Evolutionary conservation across 2,329 filamentous ascomycete species (phyloP), one percentile per base, ranked within the genome.

Genomic region (Neopestalotiopsis sp.): DNA sequence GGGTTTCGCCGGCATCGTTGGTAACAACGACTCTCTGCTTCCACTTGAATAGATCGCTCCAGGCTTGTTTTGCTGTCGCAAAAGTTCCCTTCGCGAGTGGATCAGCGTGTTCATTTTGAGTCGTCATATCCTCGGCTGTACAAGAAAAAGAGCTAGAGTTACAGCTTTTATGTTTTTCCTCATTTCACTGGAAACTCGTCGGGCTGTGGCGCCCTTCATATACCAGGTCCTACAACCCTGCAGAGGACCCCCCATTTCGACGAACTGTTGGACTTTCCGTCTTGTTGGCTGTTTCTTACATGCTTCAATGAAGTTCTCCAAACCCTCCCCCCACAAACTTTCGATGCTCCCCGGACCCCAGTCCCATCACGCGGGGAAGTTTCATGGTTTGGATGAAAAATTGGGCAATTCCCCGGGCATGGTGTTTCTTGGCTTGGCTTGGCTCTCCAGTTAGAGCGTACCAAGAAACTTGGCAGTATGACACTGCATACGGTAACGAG

Each of bases 11-110:
- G 74, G 86, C 83, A 38, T 89, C 86, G 72, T 91, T 92, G 67
- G 82, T 87, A 68, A 92, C 84, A 53, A 91, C 87, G 12, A 93
- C 89, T 69, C 92, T 87, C 81, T 94, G 90, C 79, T 92, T 90
- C 91, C 91, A 94, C 74, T 84, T 86, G 83, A 93, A 92, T 70
- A 93, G 86, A 74, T 93, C 91, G 12, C 79, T 78, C 73, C 87
- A 84, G 45, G 88, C 84, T 77, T 93, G 91, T 75, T 88, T 91
- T 12, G 90, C 89, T 0, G 90, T 91, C 34, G 91, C 84, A 53
- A 89, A 70, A 64, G 89, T 85, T 57, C 92, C 92, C 79, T 88
- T 89, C 42, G 90, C 90, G 69, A 93, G 78, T 24, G 90, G 89
- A 71, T 93, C 91, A 67, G 91, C 91, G 3, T 71, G 71, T 59